Conservation (phyloP, 257 asterid species). For the Eustoma russellianum region DNA sequence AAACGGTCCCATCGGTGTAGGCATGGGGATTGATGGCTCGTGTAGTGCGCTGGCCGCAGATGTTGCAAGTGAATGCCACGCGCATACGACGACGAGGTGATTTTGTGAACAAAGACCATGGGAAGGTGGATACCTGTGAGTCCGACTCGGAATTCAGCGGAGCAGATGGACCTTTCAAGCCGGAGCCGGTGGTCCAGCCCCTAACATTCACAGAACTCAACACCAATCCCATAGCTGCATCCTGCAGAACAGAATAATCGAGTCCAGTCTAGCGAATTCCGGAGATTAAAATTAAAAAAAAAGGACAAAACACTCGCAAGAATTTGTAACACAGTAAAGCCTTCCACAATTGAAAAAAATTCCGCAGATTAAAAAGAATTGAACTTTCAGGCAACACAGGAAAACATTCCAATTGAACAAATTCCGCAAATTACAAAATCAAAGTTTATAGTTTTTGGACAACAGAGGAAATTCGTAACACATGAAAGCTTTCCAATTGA, state of each 20-base stretch:
- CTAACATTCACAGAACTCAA: conserved; percentile 72
- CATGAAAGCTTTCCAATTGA: too few relatives aligned
- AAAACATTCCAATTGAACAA: not conserved
- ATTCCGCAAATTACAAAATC: not conserved
- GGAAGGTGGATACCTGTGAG: conserved; percentile 70
- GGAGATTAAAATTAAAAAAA: not conserved
- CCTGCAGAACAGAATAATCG: conserved; percentile 26
- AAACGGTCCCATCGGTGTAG: conserved; percentile 94
- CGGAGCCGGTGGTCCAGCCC: conserved; percentile 97
- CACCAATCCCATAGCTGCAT: conserved; percentile 88
- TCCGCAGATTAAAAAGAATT: too few relatives aligned
- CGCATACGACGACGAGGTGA: conserved; percentile 95
- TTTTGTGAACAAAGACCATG: conserved; percentile 93
- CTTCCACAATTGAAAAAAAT: too few relatives aligned
- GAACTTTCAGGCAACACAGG: too few relatives aligned
- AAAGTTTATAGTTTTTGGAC: not conserved
- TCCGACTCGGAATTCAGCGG: conserved; percentile 51
- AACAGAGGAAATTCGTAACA: too few relatives aligned
- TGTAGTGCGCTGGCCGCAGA: conserved; percentile 92
- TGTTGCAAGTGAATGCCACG: conserved; percentile 90
- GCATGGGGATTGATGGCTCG: conserved; percentile 99
- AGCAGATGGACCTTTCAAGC: conserved; percentile 78
- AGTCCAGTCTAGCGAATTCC: not conserved
- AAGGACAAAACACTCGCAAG: too few relatives aligned
- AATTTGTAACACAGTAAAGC: too few relatives aligned